Evolutionary conservation across 129 eudicot genomes (phyloP), one percentile per base, ranked within the genome.

Genomic region (Tagetes erecta): DNA sequence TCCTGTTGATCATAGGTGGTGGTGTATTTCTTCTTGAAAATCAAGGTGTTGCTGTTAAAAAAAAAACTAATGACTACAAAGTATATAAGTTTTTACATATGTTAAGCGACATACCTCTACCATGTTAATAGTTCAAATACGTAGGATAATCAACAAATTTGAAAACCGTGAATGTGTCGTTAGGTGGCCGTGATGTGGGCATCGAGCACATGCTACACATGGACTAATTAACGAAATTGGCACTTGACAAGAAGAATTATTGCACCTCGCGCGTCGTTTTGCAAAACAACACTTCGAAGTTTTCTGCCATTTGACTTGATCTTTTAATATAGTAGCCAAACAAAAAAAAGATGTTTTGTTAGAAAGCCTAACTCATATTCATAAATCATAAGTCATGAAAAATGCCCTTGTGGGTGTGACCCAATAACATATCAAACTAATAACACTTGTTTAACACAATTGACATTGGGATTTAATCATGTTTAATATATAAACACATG

Each of bases 151-250:
- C 59, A 8, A 0, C 31, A 52, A 52, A 1, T 14, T 52, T 52
- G 58, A 52, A 52, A 52, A 20, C 59, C 14, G 59, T 14, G 31
- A 52, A 14, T 31, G n/a, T 31, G 37, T 31, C 33, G 39, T 57
- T 31, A 57, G 11, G 12, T 13, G 3, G 13, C 33, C 64, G 13
- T 12, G 3, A 30, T 5, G 64, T 63, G 67, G 27, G 35, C 67
- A 62, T 62, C 67, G 27, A 62, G 33, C 63, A 10, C 42, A 35
- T 27, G 67, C 45, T 44, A 62, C 67, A 36, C 67, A 34, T 59
- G 40, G 66, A 59, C 40, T n/a, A n/a, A n/a, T n/a, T 3, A 34
- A 34, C 20, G 66, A 59, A 59, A 59, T 0, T 31, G 41, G 40
- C 40, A 59, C 66, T 33, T 59, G 40, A 34, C 66, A 35, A 4